These are phyloP conservation scores for Neoconidiobolus thromboides DNA, from an alignment of 371 early-diverging fungal species.

Conservation along the genomic window DNA sequence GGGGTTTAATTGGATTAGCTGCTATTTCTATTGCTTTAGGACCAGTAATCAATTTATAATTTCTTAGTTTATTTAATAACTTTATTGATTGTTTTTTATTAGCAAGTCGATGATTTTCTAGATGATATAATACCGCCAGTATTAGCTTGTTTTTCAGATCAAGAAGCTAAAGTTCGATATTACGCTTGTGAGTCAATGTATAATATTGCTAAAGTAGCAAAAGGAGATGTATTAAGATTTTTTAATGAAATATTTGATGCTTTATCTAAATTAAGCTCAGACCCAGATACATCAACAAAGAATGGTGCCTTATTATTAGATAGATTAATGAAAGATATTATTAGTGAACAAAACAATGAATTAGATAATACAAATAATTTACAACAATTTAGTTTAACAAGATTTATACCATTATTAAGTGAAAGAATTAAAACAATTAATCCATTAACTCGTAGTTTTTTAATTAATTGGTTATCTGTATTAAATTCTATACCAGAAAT, in stretches of 20 bases:
- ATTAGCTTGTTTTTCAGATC: constrained; percentile 67
- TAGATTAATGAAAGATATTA: constrained; percentile 79
- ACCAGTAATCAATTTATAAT: constrained; percentile 18
- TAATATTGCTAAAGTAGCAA: constrained; percentile 84
- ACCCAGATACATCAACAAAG: constrained; percentile 66
- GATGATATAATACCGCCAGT: constrained; percentile 74
- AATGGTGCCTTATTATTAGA: constrained; percentile 78
- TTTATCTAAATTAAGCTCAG: constrained; percentile 67
- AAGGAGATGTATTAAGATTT: constrained; percentile 56
- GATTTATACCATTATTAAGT: constrained; percentile 71
- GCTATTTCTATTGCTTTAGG: constrained; percentile 74
- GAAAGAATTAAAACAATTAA: constrained; percentile 75
- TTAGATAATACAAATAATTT: constrained; percentile 14
- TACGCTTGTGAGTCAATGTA: constrained; percentile 91
- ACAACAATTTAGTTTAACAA: constrained; percentile 52
- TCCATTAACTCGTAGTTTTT: constrained; percentile 67
- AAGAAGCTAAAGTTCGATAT: constrained; percentile 74
- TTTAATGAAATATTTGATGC: constrained; percentile 90
- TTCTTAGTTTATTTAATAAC: not conserved
- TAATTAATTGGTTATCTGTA: constrained; percentile 79
- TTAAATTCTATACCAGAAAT: constrained; percentile 77
- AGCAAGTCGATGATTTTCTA: constrained; percentile 42
- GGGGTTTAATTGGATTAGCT: constrained; percentile 81
- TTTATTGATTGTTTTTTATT: constrained; percentile 3
- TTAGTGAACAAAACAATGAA: constrained; percentile 41